Evolutionary conservation across 1,284 basidiomycete genomes (phyloP), one percentile per base, ranked within the genome.

Genomic region (Apiotrichum porosum): DNA sequence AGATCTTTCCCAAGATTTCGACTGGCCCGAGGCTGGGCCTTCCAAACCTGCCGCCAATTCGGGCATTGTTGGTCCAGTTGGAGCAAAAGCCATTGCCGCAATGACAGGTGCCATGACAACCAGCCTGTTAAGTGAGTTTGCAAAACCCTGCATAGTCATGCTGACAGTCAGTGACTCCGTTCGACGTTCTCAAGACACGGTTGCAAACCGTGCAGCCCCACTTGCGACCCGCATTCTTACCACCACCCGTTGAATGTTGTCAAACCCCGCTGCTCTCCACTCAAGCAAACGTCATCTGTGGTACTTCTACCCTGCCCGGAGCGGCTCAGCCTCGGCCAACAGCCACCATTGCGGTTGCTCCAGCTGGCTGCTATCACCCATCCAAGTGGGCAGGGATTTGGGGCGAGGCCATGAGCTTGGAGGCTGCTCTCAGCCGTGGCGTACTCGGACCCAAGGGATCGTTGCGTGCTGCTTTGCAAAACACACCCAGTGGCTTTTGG

Each of bases 401-500:
- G 69, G 72, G 72, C 15, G 72, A 74, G 42, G 56, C 66, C 13
- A 53, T 71, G 6, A 60, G 62, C 2, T 54, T 65, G 17, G 61
- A 68, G 35, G 62, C 64, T 38, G 69, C 61, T 3, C 9, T 68
- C 14, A 38, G 58, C 21, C 55, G 57, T 15, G 58, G 59, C 18
- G 42, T 61, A 4, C 44, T 56, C 12, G 40, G 51, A 3, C 37
- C 38, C 3, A 35, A 41, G 8, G 56, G 54, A 14, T 40, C 47
- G 8, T 50, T 57, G 10, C 31, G 34, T n/a, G 33, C 42, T 22
- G 42, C 42, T 3, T 32, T 35, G 4, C 17, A 6, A 12, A 4
- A 33, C 9, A 14, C n/a, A 6, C 33, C 23, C 8, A n/a, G 53
- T 10, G 88, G 89, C 4, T 90, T 91, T 64, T 80, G 80, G 65